Evolutionary conservation across 2,329 filamentous ascomycete species (phyloP).

Genomic region (Neospermospora avenae): DNA sequence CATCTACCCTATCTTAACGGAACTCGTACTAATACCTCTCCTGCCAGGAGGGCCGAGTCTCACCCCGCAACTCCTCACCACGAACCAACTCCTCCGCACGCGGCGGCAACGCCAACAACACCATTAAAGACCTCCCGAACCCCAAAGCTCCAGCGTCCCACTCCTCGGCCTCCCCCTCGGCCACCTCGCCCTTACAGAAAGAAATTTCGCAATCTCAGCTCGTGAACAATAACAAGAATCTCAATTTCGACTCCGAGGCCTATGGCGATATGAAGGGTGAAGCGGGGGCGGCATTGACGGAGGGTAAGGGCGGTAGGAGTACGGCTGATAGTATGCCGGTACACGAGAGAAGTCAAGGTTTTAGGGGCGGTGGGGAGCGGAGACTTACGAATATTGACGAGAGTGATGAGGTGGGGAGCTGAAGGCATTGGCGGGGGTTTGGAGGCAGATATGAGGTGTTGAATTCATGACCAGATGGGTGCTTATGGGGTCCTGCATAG

Average conservation of each 20-base stretch:
- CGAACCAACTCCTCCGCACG: constrained; percentile 1
- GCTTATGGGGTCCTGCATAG: background rate
- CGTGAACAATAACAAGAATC: constrained; percentile 16
- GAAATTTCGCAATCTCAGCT: constrained; percentile 13
- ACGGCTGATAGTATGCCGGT: constrained; percentile 29
- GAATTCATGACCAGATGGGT: background rate
- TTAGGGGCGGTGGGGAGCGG: constrained; percentile 27
- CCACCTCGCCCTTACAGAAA: constrained; percentile 48
- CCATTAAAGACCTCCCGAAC: constrained; percentile 33
- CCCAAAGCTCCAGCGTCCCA: no score
- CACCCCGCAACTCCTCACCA: constrained; percentile 21
- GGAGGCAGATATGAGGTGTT: background rate
- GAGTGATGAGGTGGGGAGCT: constrained; percentile 14
- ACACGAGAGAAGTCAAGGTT: constrained; percentile 27
- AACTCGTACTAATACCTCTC: constrained; percentile 1
- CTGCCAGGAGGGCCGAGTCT: constrained; percentile 25
- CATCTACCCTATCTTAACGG: background rate
- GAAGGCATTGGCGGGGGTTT: background rate
- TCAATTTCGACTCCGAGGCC: constrained; percentile 15
- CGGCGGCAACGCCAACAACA: constrained; percentile 16
- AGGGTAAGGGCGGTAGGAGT: constrained; percentile 22
- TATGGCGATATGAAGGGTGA: constrained; percentile 14
- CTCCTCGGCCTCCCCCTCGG: no score
- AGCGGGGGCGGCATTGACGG: constrained; percentile 20
- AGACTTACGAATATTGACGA: constrained; percentile 33